A percentile compares a stretch with the other conserved stretches of the same genome.
Conservation (phyloP, 768 basidiomycete species). For the Hysterangium stoloniferum region DNA sequence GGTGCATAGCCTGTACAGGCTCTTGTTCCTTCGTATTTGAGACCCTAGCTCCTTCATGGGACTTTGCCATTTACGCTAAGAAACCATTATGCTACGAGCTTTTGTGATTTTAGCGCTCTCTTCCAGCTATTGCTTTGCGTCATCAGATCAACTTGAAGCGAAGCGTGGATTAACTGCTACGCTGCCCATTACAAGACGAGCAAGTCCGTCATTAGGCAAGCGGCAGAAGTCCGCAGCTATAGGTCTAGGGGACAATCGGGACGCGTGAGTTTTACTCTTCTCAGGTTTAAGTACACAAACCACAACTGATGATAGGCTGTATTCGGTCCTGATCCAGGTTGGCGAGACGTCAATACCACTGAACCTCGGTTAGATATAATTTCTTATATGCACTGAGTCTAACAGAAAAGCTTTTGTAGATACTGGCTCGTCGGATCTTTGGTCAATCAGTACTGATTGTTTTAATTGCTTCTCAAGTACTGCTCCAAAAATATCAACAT, state of each 20-base stretch:
- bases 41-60: too few relatives aligned
- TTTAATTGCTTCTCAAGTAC: background rate
- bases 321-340: background rate
- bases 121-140: too few relatives aligned
- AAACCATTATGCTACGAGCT: too few relatives aligned
- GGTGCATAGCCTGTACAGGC: too few relatives aligned
- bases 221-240: background rate
- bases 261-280: background rate
- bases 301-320: background rate
- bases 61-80: too few relatives aligned
- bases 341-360: background rate
- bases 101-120: too few relatives aligned
- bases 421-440: slow-evolving; percentile 5
- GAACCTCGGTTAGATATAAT: background rate
- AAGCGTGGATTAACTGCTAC: too few relatives aligned
- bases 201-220: background rate
- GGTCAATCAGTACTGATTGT: background rate
- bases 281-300: background rate
- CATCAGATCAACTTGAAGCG: too few relatives aligned
- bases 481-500: background rate
- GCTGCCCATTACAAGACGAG: background rate
- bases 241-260: background rate
- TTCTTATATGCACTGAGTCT: background rate
- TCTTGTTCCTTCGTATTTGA: too few relatives aligned
- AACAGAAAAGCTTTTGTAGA: background rate